phyloP scores from a whole-genome alignment of 2,329 filamentous ascomycete species.

The Triangularia setosa region DNA sequence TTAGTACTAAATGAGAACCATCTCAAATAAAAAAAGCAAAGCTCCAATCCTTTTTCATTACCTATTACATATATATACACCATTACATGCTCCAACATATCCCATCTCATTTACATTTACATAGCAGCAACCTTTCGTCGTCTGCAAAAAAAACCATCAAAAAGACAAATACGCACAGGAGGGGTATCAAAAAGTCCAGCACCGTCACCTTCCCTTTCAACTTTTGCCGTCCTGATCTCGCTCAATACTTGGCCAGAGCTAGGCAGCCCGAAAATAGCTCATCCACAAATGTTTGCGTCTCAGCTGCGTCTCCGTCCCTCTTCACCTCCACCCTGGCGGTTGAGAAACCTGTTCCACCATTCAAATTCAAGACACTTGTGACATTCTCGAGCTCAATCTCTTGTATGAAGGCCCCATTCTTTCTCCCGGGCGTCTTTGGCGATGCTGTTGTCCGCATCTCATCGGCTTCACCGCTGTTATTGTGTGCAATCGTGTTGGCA shows the following conservation, averaged over 20 bases:
- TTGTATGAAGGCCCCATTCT: constrained; percentile 2
- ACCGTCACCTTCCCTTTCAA: background rate
- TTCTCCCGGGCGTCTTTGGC: background rate
- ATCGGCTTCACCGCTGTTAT: background rate
- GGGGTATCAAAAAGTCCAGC: background rate
- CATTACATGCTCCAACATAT: background rate
- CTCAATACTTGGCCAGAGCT: background rate
- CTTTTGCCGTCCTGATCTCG: background rate
- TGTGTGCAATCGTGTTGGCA: background rate
- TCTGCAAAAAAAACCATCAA: background rate
- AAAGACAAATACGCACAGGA: background rate
- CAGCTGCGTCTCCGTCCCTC: constrained; percentile 27
- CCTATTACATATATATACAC: no score
- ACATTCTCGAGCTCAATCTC: constrained; percentile 18
- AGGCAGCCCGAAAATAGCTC: constrained; percentile 35
- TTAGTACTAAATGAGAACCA: no score
- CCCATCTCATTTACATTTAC: background rate
- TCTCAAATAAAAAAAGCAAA: no score
- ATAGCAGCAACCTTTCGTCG: background rate
- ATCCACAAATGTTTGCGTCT: constrained; percentile 41
- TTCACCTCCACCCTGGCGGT: constrained; percentile 33
- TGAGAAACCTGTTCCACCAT: constrained; percentile 17
- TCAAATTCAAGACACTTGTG: constrained; percentile 22
- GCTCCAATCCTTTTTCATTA: background rate
- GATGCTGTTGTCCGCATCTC: background rate